Percentiles rank a stretch among this genome's conserved stretches.
Evolutionary conservation across 306 rosid species (phyloP).

Genomic region (Boehmeria nivea): DNA sequence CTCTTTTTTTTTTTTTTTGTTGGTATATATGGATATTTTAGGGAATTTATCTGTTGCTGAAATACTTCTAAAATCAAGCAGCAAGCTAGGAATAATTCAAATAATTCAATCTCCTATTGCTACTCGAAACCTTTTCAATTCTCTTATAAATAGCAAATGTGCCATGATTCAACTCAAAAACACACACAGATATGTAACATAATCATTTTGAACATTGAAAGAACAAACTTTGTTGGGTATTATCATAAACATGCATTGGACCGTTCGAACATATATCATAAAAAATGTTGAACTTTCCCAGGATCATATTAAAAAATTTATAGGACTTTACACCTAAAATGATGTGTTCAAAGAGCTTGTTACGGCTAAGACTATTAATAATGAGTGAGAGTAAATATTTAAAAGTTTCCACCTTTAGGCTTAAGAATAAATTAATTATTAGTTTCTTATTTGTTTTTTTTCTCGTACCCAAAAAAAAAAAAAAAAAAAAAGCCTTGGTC

Average conservation of each 20-base stretch:
- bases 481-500: no score
- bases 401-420: slow-evolving; percentile 6
- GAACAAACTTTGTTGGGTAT: slow-evolving; percentile 8
- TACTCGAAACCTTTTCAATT: no score
- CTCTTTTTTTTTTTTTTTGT: neutral
- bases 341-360: slow-evolving; percentile 13
- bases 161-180: no score
- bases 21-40: no score
- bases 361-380: slow-evolving; percentile 5
- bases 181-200: neutral
- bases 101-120: no score
- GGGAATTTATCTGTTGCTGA: no score
- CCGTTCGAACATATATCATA: neutral
- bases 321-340: slow-evolving; percentile 15
- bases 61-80: no score
- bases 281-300: slow-evolving; percentile 13
- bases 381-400: slow-evolving; percentile 6
- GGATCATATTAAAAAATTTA: neutral
- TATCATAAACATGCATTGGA: slow-evolving; percentile 3
- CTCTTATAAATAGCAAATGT: no score
- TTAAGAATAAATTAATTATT: no score
- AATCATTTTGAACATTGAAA: neutral
- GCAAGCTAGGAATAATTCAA: no score
- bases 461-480: no score
- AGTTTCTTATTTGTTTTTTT: no score